Base-by-base conservation (phyloP, 163 green algal genomes). In the Coccomyxa subellipsoidea region DNA sequence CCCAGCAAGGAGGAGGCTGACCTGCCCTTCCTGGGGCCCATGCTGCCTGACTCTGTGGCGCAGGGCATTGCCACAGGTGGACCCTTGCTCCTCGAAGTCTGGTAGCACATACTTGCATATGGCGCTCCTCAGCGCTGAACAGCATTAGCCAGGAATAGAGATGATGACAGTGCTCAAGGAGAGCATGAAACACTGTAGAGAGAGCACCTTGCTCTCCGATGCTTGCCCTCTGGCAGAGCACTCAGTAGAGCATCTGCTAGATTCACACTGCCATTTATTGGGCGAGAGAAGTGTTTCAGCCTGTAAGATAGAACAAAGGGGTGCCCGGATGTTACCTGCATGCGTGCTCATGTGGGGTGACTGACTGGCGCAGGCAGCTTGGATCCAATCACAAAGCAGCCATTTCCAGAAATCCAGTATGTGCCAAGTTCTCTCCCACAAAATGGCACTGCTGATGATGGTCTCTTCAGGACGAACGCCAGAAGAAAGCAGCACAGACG, bases 11-110 rank as follows among this genome's bases (percentile, higher is more conserved):
- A 29, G 18, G 72, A 81, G 9, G 84, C 37, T 0, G 86, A 84
- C 54, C 83, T 92, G 54, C 80, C 84, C 38, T 96, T 96, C 81
- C 83, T 96, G 81, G 93, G 93, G 4, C 89, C 90, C 0, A 34
- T 78, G 6, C 82, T 96, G 84, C 78, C 81, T 0, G 37, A 80
- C 7, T 75, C 87, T 0, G n/a, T 95, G 32, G 92, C 91, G 4
- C 71, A 83, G 10, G 85, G 83, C 36, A 91, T 96, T 34, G 92
- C 93, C 23, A 39, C 54, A 32, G 92, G 92, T 92, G 72, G 15
- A 29, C 36, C 35, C 35, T 47, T 47, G 12, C 32, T 15, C 32
- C 47, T 15, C 47, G 15, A 59, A 6, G n/a, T n/a, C n/a, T n/a
- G n/a, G n/a, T n/a, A n/a, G n/a, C n/a, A n/a, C n/a, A n/a, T n/a